Conservation (phyloP, 75 land plant genomes). For the Ceratopteris richardii region DNA sequence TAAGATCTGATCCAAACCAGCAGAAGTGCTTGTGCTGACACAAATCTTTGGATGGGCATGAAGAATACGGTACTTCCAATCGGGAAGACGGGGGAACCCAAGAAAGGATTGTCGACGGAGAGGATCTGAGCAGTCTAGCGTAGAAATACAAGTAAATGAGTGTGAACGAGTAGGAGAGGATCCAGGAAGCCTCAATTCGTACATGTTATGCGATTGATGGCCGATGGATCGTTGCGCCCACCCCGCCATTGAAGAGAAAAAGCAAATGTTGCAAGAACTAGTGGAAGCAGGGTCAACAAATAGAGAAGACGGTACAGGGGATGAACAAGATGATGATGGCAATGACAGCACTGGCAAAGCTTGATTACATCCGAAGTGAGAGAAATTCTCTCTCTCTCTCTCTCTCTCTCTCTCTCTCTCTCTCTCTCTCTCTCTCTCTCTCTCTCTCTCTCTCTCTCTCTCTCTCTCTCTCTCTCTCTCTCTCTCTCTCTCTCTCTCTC, state of each 20-base stretch:
- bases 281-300: conserved; percentile 63
- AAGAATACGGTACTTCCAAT: conserved; percentile 49
- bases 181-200: conserved; percentile 56
- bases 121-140: conserved; percentile 41
- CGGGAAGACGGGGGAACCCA: conserved; percentile 55
- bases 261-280: conserved; percentile 67
- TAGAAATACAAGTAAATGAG: conserved; percentile 11
- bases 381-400: no score
- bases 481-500: no score
- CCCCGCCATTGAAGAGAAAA: conserved; percentile 93
- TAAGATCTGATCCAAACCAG: conserved; percentile 85
- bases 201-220: conserved; percentile 28
- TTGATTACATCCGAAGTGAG: no score
- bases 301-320: conserved; percentile 41
- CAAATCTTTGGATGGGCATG: conserved; percentile 64
- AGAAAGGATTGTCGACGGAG: conserved; percentile 27
- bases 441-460: no score
- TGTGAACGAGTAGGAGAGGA: conserved; percentile 28
- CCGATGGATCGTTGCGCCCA: conserved; percentile 50
- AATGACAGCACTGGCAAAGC: not conserved
- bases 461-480: no score
- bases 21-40: conserved; percentile 80
- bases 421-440: no score
- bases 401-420: no score
- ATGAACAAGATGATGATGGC: conserved; percentile 1